Evolutionary conservation across 768 basidiomycete genomes (phyloP).

Genomic region (Pisolithus tinctorius): DNA sequence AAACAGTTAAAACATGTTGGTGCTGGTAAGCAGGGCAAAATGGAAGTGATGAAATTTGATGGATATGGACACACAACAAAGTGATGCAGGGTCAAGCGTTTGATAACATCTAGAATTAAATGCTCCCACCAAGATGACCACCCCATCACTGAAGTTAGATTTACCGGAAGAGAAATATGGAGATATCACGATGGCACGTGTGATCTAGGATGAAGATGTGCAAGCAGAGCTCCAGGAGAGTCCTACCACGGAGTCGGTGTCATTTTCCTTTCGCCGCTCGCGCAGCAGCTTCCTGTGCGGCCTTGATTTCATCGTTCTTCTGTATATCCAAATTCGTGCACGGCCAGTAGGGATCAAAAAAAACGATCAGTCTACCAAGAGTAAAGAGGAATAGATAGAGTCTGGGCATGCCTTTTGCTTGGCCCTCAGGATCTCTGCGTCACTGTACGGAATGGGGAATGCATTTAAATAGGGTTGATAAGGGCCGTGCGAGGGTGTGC

Average conservation of each 20-base stretch:
- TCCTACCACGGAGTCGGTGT: conserved; percentile 18
- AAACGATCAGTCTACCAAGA: not conserved
- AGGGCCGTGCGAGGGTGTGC: conserved; percentile 26
- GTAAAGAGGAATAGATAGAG: conserved; percentile 3
- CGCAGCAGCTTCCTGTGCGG: conserved; percentile 21
- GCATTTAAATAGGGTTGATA: conserved; percentile 17
- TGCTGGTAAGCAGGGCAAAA: too few relatives aligned
- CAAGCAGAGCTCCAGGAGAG: conserved; percentile 9
- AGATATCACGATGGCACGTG: not conserved
- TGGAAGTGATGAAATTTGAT: not conserved
- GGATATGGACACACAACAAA: not conserved
- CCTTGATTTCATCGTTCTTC: conserved; percentile 53
- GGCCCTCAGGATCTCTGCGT: conserved; percentile 66
- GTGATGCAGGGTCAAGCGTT: conserved; percentile 2
- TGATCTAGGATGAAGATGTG: conserved; percentile 1
- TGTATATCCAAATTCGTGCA: conserved; percentile 18
- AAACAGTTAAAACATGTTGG: too few relatives aligned
- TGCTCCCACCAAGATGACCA: conserved; percentile 10
- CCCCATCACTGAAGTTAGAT: not conserved
- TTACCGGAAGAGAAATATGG: not conserved
- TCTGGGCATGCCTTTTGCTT: conserved; percentile 64
- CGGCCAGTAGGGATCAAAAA: too few relatives aligned
- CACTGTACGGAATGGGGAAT: conserved; percentile 36
- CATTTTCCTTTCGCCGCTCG: conserved; percentile 27
- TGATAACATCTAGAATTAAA: conserved; percentile 7